phyloP scores from a whole-genome alignment of 768 basidiomycete genomes.

The Mycena kentingensis region DNA sequence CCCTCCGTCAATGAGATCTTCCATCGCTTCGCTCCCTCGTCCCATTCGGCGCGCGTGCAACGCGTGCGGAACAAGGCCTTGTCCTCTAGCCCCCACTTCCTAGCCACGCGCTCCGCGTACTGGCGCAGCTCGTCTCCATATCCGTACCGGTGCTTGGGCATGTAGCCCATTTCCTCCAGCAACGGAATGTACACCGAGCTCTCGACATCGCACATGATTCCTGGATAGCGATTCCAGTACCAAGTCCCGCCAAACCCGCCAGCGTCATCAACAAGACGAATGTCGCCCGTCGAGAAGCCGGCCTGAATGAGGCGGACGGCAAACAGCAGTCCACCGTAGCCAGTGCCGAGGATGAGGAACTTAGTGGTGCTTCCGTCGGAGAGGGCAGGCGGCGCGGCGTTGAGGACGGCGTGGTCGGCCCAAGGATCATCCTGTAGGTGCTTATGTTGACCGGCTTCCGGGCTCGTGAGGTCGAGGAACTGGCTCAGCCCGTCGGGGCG shows the following conservation, averaged over 20 bases:
- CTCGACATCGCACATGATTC: conserved; percentile 25
- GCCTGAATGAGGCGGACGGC: conserved; percentile 17
- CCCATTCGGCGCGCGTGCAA: background rate
- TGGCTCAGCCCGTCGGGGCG: conserved; percentile 12
- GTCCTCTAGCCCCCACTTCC: background rate
- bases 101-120: conserved; percentile 14
- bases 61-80: background rate
- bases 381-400: conserved; percentile 4
- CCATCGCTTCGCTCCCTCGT: background rate
- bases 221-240: conserved; percentile 26
- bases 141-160: conserved; percentile 20
- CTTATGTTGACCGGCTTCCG: conserved; percentile 8
- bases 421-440: conserved; percentile 14
- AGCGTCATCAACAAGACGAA: conserved; percentile 16
- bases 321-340: conserved; percentile 11
- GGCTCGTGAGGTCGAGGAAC: conserved; percentile 11
- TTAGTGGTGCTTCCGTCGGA: conserved; percentile 5
- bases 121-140: conserved; percentile 19
- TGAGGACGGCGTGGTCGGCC: conserved; percentile 15
- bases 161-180: conserved; percentile 23
- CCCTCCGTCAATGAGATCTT: background rate
- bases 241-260: conserved; percentile 24
- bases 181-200: conserved; percentile 24
- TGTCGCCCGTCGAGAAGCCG: conserved; percentile 13
- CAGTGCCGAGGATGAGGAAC: conserved; percentile 13